A percentile compares a stretch with the other conserved stretches of the same genome.
Evolutionary conservation across 768 basidiomycete genomes (phyloP).

Genomic region (Chalciporus chontae): DNA sequence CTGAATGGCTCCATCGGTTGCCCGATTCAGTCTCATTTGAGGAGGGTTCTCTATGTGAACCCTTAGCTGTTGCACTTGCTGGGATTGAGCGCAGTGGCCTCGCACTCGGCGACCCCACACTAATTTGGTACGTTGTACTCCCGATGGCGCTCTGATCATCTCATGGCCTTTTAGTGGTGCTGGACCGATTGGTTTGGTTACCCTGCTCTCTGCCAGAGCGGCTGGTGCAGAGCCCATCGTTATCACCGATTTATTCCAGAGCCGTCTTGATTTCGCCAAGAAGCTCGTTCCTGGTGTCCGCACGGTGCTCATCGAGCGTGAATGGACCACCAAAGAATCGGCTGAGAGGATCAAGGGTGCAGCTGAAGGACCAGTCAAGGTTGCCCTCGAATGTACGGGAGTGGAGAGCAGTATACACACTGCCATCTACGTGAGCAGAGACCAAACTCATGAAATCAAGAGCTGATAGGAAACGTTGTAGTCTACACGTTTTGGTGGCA

Average conservation of each 20-base stretch:
- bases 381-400: conserved; percentile 64
- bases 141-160: background rate
- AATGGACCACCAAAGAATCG: conserved; percentile 43
- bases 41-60: conserved; percentile 67
- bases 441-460: background rate
- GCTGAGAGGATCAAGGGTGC: conserved; percentile 50
- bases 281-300: conserved; percentile 55
- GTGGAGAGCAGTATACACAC: conserved; percentile 59
- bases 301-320: conserved; percentile 52
- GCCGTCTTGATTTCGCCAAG: conserved; percentile 64
- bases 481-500: conserved; percentile 64
- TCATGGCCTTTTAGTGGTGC: conserved; percentile 46
- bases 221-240: conserved; percentile 69
- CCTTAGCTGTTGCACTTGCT: conserved; percentile 62
- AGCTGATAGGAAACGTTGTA: conserved; percentile 17
- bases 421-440: conserved; percentile 47
- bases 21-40: conserved; percentile 62
- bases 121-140: conserved; percentile 48
- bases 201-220: conserved; percentile 60
- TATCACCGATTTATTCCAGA: conserved; percentile 66
- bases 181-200: conserved; percentile 62
- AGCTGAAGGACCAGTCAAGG: conserved; percentile 46
- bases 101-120: conserved; percentile 58
- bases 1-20: conserved; percentile 64
- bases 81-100: conserved; percentile 64